Percentiles rank a stretch among this genome's conserved stretches.
Conservation (phyloP, 495 filamentous ascomycete genomes). For the Penicillium cataractarum region DNA sequence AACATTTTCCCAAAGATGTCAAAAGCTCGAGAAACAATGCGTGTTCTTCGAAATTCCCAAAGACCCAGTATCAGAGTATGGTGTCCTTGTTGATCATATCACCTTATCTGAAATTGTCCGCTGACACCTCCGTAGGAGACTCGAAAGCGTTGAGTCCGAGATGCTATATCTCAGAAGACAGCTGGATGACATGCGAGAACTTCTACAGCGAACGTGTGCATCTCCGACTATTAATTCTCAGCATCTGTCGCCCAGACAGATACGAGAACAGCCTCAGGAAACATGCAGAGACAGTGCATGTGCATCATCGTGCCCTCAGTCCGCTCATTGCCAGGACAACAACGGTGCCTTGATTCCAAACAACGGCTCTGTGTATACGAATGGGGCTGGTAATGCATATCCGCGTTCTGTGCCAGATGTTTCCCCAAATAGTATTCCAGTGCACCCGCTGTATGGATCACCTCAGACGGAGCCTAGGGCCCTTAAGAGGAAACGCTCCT, state of each 20-base stretch:
- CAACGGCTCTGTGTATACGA: background rate
- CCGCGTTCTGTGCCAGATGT: constrained; percentile 15
- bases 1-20: constrained; percentile 27
- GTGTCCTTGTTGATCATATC: background rate
- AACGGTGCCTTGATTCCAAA: background rate
- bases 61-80: constrained; percentile 39
- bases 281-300: constrained; percentile 12
- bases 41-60: constrained; percentile 44
- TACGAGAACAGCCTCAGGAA: constrained; percentile 8
- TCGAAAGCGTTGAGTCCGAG: constrained; percentile 41
- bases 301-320: constrained; percentile 15
- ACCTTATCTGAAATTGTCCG: background rate
- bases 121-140: constrained; percentile 24
- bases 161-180: constrained; percentile 34
- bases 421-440: constrained; percentile 21
- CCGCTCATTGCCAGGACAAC: background rate
- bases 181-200: constrained; percentile 32
- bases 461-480: constrained; percentile 9
- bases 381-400: constrained; percentile 8
- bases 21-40: constrained; percentile 39
- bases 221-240: constrained; percentile 7
- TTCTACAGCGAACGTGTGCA: constrained; percentile 21
- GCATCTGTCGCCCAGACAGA: constrained; percentile 10
- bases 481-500: constrained; percentile 34
- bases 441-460: constrained; percentile 11